A percentile compares a stretch with the other conserved stretches of the same genome.
Conservation (phyloP, 257 asterid species). For the Petunia axillaris region DNA sequence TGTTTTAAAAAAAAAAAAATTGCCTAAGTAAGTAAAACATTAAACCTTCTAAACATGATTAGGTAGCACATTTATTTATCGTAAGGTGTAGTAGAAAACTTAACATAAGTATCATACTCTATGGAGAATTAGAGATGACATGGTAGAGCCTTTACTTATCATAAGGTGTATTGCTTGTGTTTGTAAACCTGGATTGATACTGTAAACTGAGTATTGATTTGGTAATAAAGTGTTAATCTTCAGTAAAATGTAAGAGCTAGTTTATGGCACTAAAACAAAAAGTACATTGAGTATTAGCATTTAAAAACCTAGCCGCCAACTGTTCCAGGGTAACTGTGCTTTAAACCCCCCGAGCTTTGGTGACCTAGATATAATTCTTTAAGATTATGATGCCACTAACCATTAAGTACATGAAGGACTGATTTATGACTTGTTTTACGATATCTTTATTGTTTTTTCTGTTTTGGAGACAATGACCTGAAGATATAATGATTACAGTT, state of each 20-base stretch:
- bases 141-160: not conserved
- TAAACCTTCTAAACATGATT: no score
- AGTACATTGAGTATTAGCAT: not conserved
- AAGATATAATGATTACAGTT: not conserved
- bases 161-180: not conserved
- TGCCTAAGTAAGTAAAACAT: no score
- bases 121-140: not conserved
- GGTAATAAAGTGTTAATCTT: not conserved
- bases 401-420: not conserved
- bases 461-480: slow-evolving; percentile 12
- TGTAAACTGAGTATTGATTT: no score
- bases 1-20: not conserved
- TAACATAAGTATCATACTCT: no score
- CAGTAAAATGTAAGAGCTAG: not conserved
- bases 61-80: no score
- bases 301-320: not conserved
- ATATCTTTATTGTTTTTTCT: not conserved
- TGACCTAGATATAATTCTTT: not conserved
- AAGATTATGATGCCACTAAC: slow-evolving; percentile 17
- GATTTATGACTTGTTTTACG: slow-evolving; percentile 10
- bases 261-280: not conserved
- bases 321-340: not conserved
- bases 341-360: not conserved
- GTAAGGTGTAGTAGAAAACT: no score
- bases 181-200: not conserved